Evolutionary conservation across 768 basidiomycete species (phyloP), one percentile per base, ranked within the genome.

Genomic region (Trametes coccinea): DNA sequence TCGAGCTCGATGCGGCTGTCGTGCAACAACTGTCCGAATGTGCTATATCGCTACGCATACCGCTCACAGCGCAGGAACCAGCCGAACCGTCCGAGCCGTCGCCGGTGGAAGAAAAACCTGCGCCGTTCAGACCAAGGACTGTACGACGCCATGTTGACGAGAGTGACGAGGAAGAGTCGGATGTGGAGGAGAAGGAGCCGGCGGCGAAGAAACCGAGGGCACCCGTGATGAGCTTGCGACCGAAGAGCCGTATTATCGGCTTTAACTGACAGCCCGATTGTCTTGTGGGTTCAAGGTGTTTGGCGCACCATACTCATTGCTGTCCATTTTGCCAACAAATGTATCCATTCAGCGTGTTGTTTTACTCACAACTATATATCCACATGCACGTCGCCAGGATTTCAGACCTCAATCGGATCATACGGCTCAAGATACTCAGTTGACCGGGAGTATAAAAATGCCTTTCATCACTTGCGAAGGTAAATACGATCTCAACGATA

Each of bases 1-100:
- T 95, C 54, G 88, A 90, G 43, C 75, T 97, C 53, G 84, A 91
- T 66, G 77, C 78, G 41, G 82, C 86, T 44, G 75, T 88, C 40
- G 82, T 88, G 44, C 76, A 75, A 53, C 76, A 78, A 27, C 77
- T 94, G 34, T 76, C 75, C 17, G 83, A 83, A 31, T 82, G 80
- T 46, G 82, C 82, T 1, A 73, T 77, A 44, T 72, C 77, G 9
- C 76, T 91, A 17, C 63, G 64, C 34, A 40, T 67, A 16, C 65
- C 59, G 6, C 45, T 59, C 27, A 40, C 56, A 2, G 54, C 40
- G 7, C 52, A 56, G 27, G 46, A 54, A 30, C 50, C 60, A 16
- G 82, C 85, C 1, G 87, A 87, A 65, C 88, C 86, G 63, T 85
- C 85, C 46, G 83, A 79, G 7, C 50, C 46, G 33, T 50, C 58